Evolutionary conservation across 371 early-diverging fungal species (phyloP).

Genomic region (Actinomucor elegans): DNA sequence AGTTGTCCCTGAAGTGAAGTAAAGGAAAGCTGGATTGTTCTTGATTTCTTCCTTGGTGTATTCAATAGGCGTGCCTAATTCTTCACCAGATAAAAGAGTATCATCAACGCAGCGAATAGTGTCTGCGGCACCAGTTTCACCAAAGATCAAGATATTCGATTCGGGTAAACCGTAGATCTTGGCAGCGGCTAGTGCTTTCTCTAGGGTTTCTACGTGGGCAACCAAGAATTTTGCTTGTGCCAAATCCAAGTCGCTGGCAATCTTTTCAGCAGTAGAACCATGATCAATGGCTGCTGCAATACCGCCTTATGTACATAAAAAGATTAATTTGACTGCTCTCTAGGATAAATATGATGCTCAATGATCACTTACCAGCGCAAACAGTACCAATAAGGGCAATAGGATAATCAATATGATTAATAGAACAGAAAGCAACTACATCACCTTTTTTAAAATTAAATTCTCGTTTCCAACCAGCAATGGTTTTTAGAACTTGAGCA

Average conservation of each 20-base stretch:
- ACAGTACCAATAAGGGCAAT: conserved; percentile 1
- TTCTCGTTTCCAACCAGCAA: background rate
- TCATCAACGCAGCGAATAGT: conserved; percentile 21
- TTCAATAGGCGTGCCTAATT: conserved; percentile 1
- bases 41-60: conserved; percentile 10
- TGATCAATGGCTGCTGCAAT: conserved; percentile 59
- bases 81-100: background rate
- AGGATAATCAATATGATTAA: conserved; percentile 39
- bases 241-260: conserved; percentile 63
- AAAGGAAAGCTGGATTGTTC: conserved; percentile 5
- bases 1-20: conserved; percentile 31
- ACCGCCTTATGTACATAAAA: conserved; percentile 58
- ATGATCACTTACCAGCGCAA: conserved; percentile 11
- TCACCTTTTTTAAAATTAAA: conserved; percentile 53
- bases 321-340: background rate
- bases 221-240: conserved; percentile 44
- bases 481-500: background rate
- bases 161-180: conserved; percentile 45
- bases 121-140: conserved; percentile 19
- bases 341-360: background rate
- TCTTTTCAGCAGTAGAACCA: conserved; percentile 48
- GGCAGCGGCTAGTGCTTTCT: conserved; percentile 49
- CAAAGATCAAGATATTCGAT: conserved; percentile 52
- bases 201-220: conserved; percentile 31
- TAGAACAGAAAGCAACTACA: conserved; percentile 60